Conservation (phyloP, 225 moss, liverwort and hornwort species). For the Climacium dendroides region DNA sequence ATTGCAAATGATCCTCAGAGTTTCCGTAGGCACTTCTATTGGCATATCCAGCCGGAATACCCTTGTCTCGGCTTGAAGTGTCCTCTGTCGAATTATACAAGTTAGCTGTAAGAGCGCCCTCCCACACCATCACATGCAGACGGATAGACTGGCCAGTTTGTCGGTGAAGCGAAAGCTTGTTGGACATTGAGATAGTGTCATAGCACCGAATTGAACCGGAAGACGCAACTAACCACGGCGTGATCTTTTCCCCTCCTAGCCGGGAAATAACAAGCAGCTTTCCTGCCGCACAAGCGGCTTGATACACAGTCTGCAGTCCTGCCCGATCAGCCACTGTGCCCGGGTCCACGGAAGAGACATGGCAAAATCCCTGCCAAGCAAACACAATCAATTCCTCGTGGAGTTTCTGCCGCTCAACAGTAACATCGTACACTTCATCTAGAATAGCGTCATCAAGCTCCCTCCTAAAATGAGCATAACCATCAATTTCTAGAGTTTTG, state of each 20-base stretch:
- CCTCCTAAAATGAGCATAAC: background rate
- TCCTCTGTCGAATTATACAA: conserved; percentile 31
- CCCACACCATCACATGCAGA: conserved; percentile 60
- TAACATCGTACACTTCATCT: background rate
- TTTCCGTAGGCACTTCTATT: conserved; percentile 7
- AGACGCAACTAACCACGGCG: conserved; percentile 51
- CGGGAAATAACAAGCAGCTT: conserved; percentile 57
- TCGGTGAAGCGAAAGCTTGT: conserved; percentile 50
- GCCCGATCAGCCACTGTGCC: conserved; percentile 59
- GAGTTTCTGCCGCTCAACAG: background rate
- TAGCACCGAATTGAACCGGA: conserved; percentile 48
- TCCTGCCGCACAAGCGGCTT: conserved; percentile 45
- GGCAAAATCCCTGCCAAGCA: conserved; percentile 43
- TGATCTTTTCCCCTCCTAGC: conserved; percentile 51
- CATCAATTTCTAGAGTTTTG: background rate
- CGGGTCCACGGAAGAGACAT: conserved; percentile 53
- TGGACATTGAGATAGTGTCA: conserved; percentile 49
- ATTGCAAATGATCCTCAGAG: conserved; percentile 9
- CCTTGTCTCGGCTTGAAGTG: conserved; percentile 16
- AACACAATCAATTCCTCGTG: background rate
- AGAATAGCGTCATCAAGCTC: background rate
- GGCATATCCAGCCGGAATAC: conserved; percentile 12
- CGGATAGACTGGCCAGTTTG: conserved; percentile 51
- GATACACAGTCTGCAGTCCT: conserved; percentile 39
- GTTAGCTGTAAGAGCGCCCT: conserved; percentile 42